Percentiles rank a stretch among this genome's conserved stretches.
These are phyloP conservation scores for Eutypella sp. DNA, from an alignment of 2,329 filamentous ascomycete species.

Conservation along the genomic window DNA sequence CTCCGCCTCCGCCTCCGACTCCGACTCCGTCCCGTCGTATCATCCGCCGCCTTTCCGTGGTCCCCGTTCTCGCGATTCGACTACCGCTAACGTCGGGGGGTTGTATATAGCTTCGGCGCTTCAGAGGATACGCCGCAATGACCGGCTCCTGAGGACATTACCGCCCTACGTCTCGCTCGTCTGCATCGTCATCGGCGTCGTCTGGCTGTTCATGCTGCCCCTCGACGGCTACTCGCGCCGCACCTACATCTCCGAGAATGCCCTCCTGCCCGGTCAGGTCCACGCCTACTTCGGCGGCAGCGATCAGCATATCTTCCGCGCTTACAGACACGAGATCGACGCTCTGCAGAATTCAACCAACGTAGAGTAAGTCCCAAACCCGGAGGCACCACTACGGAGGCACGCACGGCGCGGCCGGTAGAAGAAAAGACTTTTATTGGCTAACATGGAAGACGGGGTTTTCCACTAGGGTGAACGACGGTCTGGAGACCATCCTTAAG, in stretches of 20 bases:
- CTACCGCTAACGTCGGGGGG: too few relatives aligned
- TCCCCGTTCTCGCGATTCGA: too few relatives aligned
- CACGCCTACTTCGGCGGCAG: conserved; percentile 97
- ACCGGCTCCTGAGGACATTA: conserved; percentile 69
- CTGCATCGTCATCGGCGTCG: conserved; percentile 77
- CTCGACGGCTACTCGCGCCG: conserved; percentile 84
- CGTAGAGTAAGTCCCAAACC: conserved; percentile 48
- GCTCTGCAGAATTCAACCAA: conserved; percentile 51
- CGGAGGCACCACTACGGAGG: too few relatives aligned
- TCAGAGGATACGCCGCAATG: conserved; percentile 72
- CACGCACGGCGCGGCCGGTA: too few relatives aligned
- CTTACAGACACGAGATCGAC: conserved; percentile 80
- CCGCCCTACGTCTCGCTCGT: conserved; percentile 84
- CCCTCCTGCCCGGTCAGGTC: conserved; percentile 88
- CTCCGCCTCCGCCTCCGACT: too few relatives aligned
- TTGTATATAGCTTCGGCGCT: conserved; percentile 51
- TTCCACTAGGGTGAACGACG: conserved; percentile 55
- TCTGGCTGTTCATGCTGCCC: conserved; percentile 86
- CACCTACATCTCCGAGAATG: conserved; percentile 98
- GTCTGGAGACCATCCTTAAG: conserved; percentile 69
- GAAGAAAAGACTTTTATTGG: too few relatives aligned
- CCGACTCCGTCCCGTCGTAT: too few relatives aligned
- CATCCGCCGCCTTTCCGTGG: neutral
- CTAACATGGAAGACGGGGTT: conserved; percentile 5
- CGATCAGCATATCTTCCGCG: conserved; percentile 90